Evolutionary conservation across 2,329 filamentous ascomycete species (phyloP), one percentile per base, ranked within the genome.

Genomic region (Chalaropsis thielavioides): DNA sequence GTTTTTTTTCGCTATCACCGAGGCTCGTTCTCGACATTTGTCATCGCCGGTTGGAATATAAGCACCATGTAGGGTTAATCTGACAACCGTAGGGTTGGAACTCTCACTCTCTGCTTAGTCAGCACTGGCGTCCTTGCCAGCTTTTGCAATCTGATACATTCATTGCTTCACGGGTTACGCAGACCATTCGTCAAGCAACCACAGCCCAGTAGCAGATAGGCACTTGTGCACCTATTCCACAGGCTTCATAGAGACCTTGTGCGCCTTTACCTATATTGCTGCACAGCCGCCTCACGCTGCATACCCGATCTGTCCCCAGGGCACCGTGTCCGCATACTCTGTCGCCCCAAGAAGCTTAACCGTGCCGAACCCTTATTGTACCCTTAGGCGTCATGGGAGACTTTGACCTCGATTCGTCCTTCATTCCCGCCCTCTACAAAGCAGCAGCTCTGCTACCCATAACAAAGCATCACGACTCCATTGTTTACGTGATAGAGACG

Each of bases 401-500:
- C 64, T 78, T 83, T 64, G 80, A 83, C 63, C 72, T 85, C 10
- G 76, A 80, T 67, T 76, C 82, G 58, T 76, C 75, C 19, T 87
- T 86, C 69, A 92, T 96, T 67, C 87, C 90, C 24, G 85, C 90
- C 22, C 79, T 96, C 17, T 89, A 96, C 75, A 96, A 94, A 72
- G 92, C 92, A 0, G 78, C 90, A 3, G 81, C 87, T 7, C 78
- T 96, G 1, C 80, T 99, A 1, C 92, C 94, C 0, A 96, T 99
- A 68, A 84, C 92, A 40, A 88, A 88, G 69, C 87, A 97, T 70
- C 85, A 84, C 68, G 81, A 94, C 65, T 84, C 81, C 64, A 78
- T 99, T 1, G 81, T 96, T 1, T 97, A 96, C 75, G 81, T 92
- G 15, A 83, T 96, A 66, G 92, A 97, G 73, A 91, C 84, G 7